Base-by-base conservation (phyloP, 768 basidiomycete species). In the Dictyophora rubrovolvata region DNA sequence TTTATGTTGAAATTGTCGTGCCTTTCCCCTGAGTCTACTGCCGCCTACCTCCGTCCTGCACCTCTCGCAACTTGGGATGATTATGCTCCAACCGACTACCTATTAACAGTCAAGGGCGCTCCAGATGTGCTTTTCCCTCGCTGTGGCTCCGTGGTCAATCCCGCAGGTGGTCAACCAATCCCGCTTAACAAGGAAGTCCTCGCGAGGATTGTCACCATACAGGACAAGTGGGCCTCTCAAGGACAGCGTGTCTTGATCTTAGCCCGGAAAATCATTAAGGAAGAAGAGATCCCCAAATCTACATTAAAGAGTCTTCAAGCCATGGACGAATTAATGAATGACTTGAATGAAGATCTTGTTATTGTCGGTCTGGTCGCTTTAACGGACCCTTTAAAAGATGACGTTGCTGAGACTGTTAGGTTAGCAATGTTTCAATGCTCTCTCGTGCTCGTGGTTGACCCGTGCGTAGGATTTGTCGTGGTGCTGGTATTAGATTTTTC, bases 211-310 rank as follows among this genome's bases (percentile, higher is more conserved):
- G 61, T 67, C 5, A 66, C 68, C 0, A 63, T 72, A 3, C 79
- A 79, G 63, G 79, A 79, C 57, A 66, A 68, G 18, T 80, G 77
- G 74, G 79, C 83, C 2, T 65, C 72, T 11, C 71, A 74, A 56
- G 83, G 84, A 1, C 80, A 81, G 63, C 75, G 84, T n/a, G 83
- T 86, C n/a, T 71, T 86, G 12, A 70, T 83, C 1, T 74, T 85
- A 17, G 80, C 82, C 23, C 74, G 78, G 50, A 73, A 75, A 14
- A 60, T 76, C 14, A 62, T 83, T 18, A 61, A 67, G 1, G 69
- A 65, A 10, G 67, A 67, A 17, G 65, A 65, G 10, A 46, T 77
- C 0, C 66, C 72, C 22, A 71, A 74, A 56, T 62, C 66, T 3
- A 51, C 66, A 2, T 65, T 60, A 14, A 59, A 63, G 47, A 64